Base-by-base conservation (phyloP, 1,284 basidiomycete genomes). In the Volvariella surrecta region DNA sequence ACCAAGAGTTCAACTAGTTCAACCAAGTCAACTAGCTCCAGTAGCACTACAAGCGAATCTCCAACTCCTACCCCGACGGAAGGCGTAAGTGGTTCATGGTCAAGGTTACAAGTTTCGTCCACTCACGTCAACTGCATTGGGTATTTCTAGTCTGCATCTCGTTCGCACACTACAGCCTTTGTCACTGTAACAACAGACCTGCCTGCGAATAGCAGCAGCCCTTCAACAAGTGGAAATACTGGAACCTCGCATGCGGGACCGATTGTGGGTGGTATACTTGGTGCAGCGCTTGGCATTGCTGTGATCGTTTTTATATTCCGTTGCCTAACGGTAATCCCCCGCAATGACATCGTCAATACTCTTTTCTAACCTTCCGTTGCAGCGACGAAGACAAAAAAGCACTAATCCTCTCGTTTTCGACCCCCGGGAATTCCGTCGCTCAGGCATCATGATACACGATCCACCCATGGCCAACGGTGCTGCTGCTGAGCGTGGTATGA, bases 401-500 rank as follows among this genome's bases (percentile, higher is more conserved):
- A 31, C 44, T 2, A 38, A 40, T 3, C 48, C 44, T 45, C 40
- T 40, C 24, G 6, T 11, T 11, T 53, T 53, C 30, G 45, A 53
- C 24, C 37, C 52, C n/a, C 28, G 24, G 32, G 45, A 50, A 22
- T 53, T 53, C 43, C 50, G 52, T 24, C 50, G 50, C 18, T 53
- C 52, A 17, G 52, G 50, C 18, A 34, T 52, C n/a, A 44, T 52
- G 15, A 43, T 53, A 30, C 32, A 48, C 15, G 50, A 30, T 68
- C 46, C 67, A 59, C 42, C 46, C 22, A 30, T 6, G 11, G 24
- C 37, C 38, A 76, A 79, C 45, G 76, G 82, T 32, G 71, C 72
- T 32, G 71, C 72, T 75, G 4, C 67, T 68, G 15, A 66, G 70
- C 43, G 68, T 71, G 32, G 68, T 67, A 19, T 43, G 44, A 44